A percentile compares a stretch with the other conserved stretches of the same genome.
These are phyloP conservation scores for Dicorynia guianensis DNA, from an alignment of 306 rosid species.

Conservation along the genomic window DNA sequence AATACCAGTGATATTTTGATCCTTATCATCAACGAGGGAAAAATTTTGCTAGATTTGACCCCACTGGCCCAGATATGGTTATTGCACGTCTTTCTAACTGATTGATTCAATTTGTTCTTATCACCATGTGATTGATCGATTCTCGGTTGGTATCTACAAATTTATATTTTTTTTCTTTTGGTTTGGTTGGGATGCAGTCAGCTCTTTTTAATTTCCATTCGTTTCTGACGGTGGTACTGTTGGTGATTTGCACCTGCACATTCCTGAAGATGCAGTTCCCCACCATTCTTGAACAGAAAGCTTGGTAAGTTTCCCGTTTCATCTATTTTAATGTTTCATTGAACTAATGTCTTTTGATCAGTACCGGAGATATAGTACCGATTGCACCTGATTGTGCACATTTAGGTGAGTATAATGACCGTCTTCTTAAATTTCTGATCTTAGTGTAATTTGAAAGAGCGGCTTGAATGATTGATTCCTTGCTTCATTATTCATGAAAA, in stretches of 20 bases:
- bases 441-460: neutral
- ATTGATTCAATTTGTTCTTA: neutral
- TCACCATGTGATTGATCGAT: neutral
- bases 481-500: neutral
- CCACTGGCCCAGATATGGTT: slow-evolving; percentile 47
- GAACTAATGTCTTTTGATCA: neutral
- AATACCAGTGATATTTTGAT: too few species aligned
- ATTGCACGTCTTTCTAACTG: slow-evolving; percentile 8
- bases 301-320: slow-evolving; percentile 55
- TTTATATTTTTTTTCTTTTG: neutral
- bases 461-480: neutral
- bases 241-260: slow-evolving; percentile 81
- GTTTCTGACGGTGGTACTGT: slow-evolving; percentile 78
- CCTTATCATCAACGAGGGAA: too few species aligned
- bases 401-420: neutral
- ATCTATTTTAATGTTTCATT: neutral
- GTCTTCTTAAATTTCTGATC: neutral
- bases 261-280: slow-evolving; percentile 88
- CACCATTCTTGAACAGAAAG: slow-evolving; percentile 71
- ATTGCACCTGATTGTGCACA: neutral
- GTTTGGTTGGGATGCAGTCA: slow-evolving; percentile 56
- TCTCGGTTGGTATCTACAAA: neutral
- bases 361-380: neutral
- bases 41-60: neutral
- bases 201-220: slow-evolving; percentile 89